Evolutionary conservation across 805 yeast genomes (phyloP), one percentile per base, ranked within the genome.

Genomic region (Metschnikowia baotianmanensis): DNA sequence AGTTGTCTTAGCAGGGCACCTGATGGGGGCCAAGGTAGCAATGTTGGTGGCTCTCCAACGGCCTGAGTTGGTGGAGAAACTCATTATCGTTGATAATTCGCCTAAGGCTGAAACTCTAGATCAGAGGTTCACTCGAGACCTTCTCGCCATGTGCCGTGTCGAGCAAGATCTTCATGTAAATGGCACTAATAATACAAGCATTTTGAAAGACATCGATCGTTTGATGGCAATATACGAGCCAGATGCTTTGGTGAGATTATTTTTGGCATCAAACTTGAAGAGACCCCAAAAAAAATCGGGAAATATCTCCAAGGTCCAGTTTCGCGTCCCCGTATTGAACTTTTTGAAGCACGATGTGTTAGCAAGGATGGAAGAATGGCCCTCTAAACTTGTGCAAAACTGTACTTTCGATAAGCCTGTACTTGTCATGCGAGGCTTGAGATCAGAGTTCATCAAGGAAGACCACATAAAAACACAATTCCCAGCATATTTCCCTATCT

Each of bases 1-100:
- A 8, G 56, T 49, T 15, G 43, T 62, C 2, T 47, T 65, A 20
- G 58, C 68, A 16, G 84, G 85, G 0, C 82, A 75, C 52, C 77
- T 82, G 15, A 72, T 80, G 77, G 86, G 86, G 1, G 83, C 81
- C 4, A 78, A 77, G 51, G 69, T 74, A 1, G 77, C 76, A 0
- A 69, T 80, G 72, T 40, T 70, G 34, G 65, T 68, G 1, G 59
- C 76, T 0, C 52, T 80, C 24, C 51, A 55, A 42, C 46, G 62
- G 32, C 77, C 77, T 1, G 67, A 63, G 4, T 41, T 60, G 24
- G 61, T 76, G 1, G 52, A 61, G 5, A 68, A 64, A 41, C 49
- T 77, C 23, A 62, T 78, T 0, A 71, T 78, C 4, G 63, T 78
- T 3, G 81, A 74, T 43, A 76, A 74, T 51, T 59, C 74, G 6